These are phyloP conservation scores for Rhodomyrtus psidioides DNA, from an alignment of 441 rosid species.

Conservation along the genomic window DNA sequence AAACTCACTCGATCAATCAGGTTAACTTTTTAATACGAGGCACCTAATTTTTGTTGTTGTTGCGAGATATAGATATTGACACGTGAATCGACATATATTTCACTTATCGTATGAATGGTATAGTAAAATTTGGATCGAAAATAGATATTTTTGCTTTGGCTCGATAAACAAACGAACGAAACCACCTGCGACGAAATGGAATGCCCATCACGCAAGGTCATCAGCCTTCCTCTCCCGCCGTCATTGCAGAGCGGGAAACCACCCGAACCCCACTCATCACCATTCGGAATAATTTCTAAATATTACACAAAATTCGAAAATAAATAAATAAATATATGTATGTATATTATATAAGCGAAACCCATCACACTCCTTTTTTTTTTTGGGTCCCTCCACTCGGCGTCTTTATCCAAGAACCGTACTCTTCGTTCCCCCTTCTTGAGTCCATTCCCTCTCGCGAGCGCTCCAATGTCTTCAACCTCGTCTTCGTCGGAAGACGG, in stretches of 20 bases:
- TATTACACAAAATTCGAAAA: background rate
- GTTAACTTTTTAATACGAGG: background rate
- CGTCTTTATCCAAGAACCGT: slow-evolving; percentile 46
- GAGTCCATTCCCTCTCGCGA: slow-evolving; percentile 10
- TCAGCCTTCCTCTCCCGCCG: slow-evolving; percentile 19
- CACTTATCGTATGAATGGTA: background rate
- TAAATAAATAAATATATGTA: background rate
- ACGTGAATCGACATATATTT: background rate
- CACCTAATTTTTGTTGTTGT: background rate
- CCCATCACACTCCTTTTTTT: slow-evolving; percentile 1
- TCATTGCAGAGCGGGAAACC: slow-evolving; percentile 31
- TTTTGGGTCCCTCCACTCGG: slow-evolving; percentile 56
- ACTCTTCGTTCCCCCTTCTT: slow-evolving; percentile 52
- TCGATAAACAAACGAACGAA: background rate
- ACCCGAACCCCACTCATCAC: background rate
- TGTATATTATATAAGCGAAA: background rate
- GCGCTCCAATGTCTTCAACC: slow-evolving; percentile 26
- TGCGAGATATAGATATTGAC: background rate
- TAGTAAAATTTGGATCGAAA: background rate
- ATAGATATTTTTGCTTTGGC: background rate
- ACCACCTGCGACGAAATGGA: background rate
- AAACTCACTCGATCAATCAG: background rate
- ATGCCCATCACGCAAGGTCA: background rate
- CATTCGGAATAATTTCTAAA: background rate
- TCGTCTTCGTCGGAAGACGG: slow-evolving; percentile 26